Evolutionary conservation across 2,329 filamentous ascomycete species (phyloP), one percentile per base, ranked within the genome.

Genomic region (Macrophomina phaseolina): DNA sequence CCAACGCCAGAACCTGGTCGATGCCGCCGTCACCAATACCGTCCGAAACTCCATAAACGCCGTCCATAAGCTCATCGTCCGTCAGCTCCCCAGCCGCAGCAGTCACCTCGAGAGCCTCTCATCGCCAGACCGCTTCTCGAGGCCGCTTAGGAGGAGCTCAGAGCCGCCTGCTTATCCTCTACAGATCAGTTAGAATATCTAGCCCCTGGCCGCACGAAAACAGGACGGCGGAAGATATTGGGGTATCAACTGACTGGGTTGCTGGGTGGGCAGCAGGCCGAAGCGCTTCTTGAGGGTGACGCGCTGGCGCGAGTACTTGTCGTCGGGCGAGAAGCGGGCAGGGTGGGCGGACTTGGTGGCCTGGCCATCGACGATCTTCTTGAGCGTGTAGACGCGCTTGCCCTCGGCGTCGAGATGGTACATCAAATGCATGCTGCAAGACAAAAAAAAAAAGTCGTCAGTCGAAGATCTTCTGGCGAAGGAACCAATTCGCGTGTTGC

Each of bases 291-390:
- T 97, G 75, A 98, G 86, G 23, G 93, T 96, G 60, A 98, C 93
- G 73, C 95, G 89, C 83, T 98, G 94, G 86, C 87, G 85, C 76
- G 93, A 97, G 87, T 96, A 98, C 86, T 97, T 97, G 86, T 99
- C 95, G 82, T 99, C 95, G 70, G 95, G 95, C 55, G 93, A 97
- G 86, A 98, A 99, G 73, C 95, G 88, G 51, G 95, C 95, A 55
- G 95, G 94, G 83, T 98, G 94, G 66, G 95, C 95, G 64, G 91
- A 95, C 86, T 97, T 97, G 80, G 94, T 97, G 76, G 97, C 92
- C 78, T 93, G 88, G 77, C 91, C 91, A 73, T 89, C 85, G 69
- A 84, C 74, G 72, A 96, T 88, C 85, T 98, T 97, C 84, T 97
- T 94, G 71, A 98, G 89, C 56, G 95, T 98, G 87, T 98, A 99